Percentiles rank a stretch among this genome's conserved stretches.
These are phyloP conservation scores for Lodderomyces theae DNA, from an alignment of 1,139 yeast genomes.

Conservation along the genomic window DNA sequence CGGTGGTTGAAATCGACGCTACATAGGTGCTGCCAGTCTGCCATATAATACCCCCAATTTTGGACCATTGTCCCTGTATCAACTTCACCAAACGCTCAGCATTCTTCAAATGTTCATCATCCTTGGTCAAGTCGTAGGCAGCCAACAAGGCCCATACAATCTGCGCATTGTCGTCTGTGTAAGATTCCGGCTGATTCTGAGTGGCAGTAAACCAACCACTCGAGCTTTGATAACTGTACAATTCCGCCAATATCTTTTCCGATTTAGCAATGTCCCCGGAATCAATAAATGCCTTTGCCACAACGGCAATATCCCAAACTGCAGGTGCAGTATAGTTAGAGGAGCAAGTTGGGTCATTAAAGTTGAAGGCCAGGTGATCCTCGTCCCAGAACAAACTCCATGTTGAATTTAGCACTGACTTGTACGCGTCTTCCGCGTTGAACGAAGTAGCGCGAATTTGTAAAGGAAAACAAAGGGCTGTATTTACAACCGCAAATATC, in stretches of 20 bases:
- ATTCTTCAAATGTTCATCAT: conserved; percentile 16
- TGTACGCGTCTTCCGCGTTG: conserved; percentile 7
- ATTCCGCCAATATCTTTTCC: conserved; percentile 11
- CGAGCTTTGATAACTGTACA: conserved; percentile 17
- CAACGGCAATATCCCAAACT: conserved; percentile 27
- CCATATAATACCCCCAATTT: conserved; percentile 33
- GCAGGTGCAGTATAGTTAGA: conserved; percentile 15
- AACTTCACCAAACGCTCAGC: conserved; percentile 20
- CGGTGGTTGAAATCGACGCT: conserved; percentile 35
- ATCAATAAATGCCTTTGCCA: conserved; percentile 18
- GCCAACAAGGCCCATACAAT: conserved; percentile 30
- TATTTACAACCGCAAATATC: not conserved
- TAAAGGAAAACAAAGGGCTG: not conserved
- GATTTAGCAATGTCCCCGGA: conserved; percentile 10
- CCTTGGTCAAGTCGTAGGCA: conserved; percentile 21
- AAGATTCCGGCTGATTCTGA: conserved; percentile 26
- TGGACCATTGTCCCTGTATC: conserved; percentile 20
- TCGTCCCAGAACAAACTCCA: conserved; percentile 18
- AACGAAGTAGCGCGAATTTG: not conserved
- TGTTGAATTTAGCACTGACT: conserved; percentile 8
- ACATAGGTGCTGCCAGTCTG: conserved; percentile 21
- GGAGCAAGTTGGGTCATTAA: conserved; percentile 15
- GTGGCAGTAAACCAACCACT: conserved; percentile 26
- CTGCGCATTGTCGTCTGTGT: conserved; percentile 36
- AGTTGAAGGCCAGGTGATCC: conserved; percentile 12